A percentile compares a stretch with the other conserved stretches of the same genome.
These are phyloP conservation scores for Mucor indicus DNA, from an alignment of 371 early-diverging fungal genomes.

Conservation along the genomic window DNA sequence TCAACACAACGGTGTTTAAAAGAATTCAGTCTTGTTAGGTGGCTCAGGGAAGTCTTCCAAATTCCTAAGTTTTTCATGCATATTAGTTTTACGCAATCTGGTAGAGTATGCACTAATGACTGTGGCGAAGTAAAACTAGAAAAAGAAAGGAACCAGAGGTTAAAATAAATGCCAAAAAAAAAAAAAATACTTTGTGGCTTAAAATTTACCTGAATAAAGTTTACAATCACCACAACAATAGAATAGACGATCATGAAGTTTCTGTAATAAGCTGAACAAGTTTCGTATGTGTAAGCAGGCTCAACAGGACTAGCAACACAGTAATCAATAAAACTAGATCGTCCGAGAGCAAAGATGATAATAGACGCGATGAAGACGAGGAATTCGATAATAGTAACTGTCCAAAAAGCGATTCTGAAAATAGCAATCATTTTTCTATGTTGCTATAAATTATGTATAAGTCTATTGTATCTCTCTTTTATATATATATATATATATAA, in stretches of 20 bases:
- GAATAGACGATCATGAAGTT: slow-evolving; percentile 14
- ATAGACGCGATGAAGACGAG: slow-evolving; percentile 13
- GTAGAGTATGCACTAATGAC: slow-evolving; percentile 28
- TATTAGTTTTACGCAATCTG: slow-evolving; percentile 25
- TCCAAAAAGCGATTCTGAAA: slow-evolving; percentile 25
- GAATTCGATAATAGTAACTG: slow-evolving; percentile 10
- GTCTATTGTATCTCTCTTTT: not conserved
- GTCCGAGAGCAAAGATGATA: slow-evolving; percentile 10
- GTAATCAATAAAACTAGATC: slow-evolving; percentile 1
- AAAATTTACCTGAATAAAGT: slow-evolving; percentile 21
- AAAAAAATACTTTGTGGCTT: slow-evolving; percentile 1
- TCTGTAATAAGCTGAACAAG: slow-evolving; percentile 10
- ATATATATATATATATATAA: no score
- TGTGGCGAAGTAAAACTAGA: slow-evolving; percentile 25
- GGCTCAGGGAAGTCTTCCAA: slow-evolving; percentile 32
- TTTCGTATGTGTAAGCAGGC: slow-evolving; percentile 4
- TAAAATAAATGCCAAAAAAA: not conserved
- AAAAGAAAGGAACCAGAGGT: not conserved
- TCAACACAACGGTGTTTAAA: no score
- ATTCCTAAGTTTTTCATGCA: slow-evolving; percentile 28
- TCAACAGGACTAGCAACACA: slow-evolving; percentile 10
- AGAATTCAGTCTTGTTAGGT: slow-evolving; percentile 17
- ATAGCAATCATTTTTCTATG: slow-evolving; percentile 21
- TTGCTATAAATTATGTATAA: slow-evolving; percentile 15
- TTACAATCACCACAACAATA: slow-evolving; percentile 2